Percentiles rank a stretch among this genome's conserved stretches.
phyloP scores from a whole-genome alignment of 2,329 filamentous ascomycete species.

The Fusarium paranaense region DNA sequence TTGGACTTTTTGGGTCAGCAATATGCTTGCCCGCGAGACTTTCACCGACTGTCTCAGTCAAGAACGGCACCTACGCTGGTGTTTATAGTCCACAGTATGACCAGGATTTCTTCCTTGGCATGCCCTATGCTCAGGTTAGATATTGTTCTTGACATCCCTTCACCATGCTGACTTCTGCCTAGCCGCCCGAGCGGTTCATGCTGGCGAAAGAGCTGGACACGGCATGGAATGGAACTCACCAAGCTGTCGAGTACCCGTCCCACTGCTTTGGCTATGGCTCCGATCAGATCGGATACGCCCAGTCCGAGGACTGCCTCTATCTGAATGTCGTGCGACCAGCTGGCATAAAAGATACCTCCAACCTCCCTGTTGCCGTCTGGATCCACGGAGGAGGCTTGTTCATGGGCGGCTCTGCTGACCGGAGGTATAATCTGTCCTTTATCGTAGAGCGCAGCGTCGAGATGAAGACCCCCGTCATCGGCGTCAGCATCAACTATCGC shows the following conservation, averaged over 20 bases:
- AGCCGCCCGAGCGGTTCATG: slow-evolving; percentile 35
- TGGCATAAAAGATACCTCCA: slow-evolving; percentile 52
- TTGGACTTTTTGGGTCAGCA: background rate
- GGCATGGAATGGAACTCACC: slow-evolving; percentile 54
- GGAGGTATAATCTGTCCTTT: slow-evolving; percentile 70
- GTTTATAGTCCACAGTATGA: slow-evolving; percentile 14
- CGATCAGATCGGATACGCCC: slow-evolving; percentile 38
- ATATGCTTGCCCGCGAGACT: background rate
- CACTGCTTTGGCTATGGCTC: slow-evolving; percentile 63
- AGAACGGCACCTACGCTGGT: slow-evolving; percentile 25
- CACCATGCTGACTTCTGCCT: background rate
- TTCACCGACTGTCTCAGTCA: slow-evolving; percentile 2
- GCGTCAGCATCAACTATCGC: slow-evolving; percentile 62
- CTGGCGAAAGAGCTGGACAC: slow-evolving; percentile 55
- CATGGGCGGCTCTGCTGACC: slow-evolving; percentile 53
- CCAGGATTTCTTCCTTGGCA: slow-evolving; percentile 25
- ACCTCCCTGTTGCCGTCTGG: slow-evolving; percentile 69
- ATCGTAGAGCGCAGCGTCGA: slow-evolving; percentile 62
- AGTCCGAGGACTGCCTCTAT: slow-evolving; percentile 69
- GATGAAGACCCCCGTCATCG: slow-evolving; percentile 61
- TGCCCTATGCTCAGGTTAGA: slow-evolving; percentile 18
- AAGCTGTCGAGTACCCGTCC: slow-evolving; percentile 58
- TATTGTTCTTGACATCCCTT: too few species aligned
- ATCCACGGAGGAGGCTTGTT: slow-evolving; percentile 60
- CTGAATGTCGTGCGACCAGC: slow-evolving; percentile 70